Conservation (phyloP, 179 eudicot species). For the Silene coronaria region DNA sequence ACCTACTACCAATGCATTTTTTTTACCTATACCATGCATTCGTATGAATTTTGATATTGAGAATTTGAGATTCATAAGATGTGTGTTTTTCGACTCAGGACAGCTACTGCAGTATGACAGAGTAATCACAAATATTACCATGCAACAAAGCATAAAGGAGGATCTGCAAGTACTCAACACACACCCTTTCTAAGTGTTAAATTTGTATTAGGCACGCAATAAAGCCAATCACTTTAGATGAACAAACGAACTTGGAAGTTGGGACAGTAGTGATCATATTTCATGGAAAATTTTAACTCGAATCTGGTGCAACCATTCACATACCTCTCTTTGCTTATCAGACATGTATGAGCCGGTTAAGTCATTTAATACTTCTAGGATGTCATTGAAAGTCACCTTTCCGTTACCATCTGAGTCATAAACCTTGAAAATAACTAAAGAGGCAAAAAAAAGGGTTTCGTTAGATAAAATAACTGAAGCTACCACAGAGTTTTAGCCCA, state of each 20-base stretch:
- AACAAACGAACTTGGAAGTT: background rate
- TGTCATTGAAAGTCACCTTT: slow-evolving; percentile 71
- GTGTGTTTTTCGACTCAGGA: background rate
- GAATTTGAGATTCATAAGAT: background rate
- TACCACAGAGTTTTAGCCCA: background rate
- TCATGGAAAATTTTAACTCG: background rate
- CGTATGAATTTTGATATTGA: background rate
- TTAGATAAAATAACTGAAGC: slow-evolving; percentile 9
- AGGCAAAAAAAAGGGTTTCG: background rate
- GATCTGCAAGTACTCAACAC: background rate
- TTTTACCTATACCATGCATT: background rate
- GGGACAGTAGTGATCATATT: background rate
- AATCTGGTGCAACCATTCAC: background rate
- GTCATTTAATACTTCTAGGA: slow-evolving; percentile 67
- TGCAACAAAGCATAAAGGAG: background rate
- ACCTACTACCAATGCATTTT: background rate
- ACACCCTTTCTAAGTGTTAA: background rate
- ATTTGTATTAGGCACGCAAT: background rate
- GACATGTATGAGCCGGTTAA: slow-evolving; percentile 84
- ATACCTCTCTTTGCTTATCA: slow-evolving; percentile 85
- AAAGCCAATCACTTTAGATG: background rate
- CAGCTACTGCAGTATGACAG: background rate
- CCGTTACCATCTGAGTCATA: slow-evolving; percentile 85
- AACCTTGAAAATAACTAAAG: slow-evolving; percentile 70
- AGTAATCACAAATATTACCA: background rate